Evolutionary conservation across 2,329 filamentous ascomycete species (phyloP).

Genomic region (Calonectria leucothoes): DNA sequence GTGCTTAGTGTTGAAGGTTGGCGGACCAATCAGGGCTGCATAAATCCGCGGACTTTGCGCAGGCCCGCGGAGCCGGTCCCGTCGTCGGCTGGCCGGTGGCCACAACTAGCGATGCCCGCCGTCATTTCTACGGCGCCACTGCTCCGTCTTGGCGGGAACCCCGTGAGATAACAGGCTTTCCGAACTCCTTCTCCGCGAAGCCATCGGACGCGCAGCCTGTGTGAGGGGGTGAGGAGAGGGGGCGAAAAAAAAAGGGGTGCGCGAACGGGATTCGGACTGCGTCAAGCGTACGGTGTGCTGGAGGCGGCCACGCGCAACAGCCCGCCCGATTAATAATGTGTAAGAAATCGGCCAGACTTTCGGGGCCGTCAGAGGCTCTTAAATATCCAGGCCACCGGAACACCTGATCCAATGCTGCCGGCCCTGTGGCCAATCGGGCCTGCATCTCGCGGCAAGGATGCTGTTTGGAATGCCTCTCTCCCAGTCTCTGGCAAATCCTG

Average conservation of each 20-base stretch:
- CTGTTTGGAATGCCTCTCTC: not conserved
- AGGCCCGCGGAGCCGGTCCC: not conserved
- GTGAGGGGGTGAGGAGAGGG: too few species aligned
- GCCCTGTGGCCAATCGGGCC: not conserved
- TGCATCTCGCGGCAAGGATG: not conserved
- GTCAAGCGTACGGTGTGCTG: not conserved
- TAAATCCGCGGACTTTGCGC: not conserved
- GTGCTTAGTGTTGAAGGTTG: not conserved
- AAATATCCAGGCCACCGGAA: not conserved
- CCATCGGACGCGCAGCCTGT: not conserved
- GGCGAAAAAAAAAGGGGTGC: too few species aligned
- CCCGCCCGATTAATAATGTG: not conserved
- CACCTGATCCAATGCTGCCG: not conserved
- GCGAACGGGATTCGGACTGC: constrained; percentile 9
- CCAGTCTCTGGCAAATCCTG: not conserved
- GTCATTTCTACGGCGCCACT: not conserved
- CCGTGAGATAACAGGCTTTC: not conserved
- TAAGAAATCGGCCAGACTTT: not conserved
- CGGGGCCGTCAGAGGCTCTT: not conserved
- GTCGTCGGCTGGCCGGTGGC: not conserved
- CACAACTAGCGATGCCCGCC: not conserved
- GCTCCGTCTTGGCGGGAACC: not conserved
- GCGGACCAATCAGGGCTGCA: not conserved
- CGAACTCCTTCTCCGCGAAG: not conserved
- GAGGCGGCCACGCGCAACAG: not conserved